Conservation (phyloP, 805 yeast species). For the Nakazawaea holstii region DNA sequence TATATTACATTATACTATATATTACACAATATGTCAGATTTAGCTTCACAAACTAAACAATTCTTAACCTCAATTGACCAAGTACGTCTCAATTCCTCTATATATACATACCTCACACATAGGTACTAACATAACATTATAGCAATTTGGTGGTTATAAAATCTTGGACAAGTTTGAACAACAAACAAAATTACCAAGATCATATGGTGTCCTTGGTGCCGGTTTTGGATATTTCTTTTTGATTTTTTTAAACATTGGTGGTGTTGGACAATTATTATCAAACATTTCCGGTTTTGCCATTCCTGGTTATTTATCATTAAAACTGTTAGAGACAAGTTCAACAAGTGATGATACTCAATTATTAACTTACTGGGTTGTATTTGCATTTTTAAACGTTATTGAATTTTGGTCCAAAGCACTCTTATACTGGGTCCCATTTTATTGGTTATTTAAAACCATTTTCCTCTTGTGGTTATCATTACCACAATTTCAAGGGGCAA, state of each 20-base stretch:
- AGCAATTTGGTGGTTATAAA: constrained; percentile 25
- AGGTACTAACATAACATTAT: too few relatives aligned
- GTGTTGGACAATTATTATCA: constrained; percentile 89
- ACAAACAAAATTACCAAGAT: constrained; percentile 62
- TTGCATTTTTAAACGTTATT: constrained; percentile 81
- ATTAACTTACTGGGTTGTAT: constrained; percentile 98
- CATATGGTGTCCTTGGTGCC: constrained; percentile 71
- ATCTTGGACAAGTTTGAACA: constrained; percentile 35
- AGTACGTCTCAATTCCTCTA: constrained; percentile 9
- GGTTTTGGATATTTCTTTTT: constrained; percentile 65
- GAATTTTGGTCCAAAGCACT: constrained; percentile 96
- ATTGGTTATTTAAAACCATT: constrained; percentile 88
- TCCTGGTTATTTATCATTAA: constrained; percentile 85
- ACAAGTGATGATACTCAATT: constrained; percentile 79
- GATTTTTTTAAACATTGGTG: constrained; percentile 87
- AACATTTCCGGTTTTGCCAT: constrained; percentile 87
- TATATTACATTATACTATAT: not conserved
- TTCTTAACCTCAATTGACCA: constrained; percentile 30
- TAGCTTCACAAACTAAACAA: constrained; percentile 39
- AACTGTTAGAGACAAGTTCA: constrained; percentile 70
- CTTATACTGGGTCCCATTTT: constrained; percentile 93
- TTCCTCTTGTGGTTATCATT: constrained; percentile 83
- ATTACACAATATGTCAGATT: constrained; percentile 32
- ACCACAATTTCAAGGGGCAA: constrained; percentile 87
- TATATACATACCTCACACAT: constrained; percentile 1